phyloP scores from a whole-genome alignment of 352 stramenopile species.

The Phytophthora palmivora region DNA sequence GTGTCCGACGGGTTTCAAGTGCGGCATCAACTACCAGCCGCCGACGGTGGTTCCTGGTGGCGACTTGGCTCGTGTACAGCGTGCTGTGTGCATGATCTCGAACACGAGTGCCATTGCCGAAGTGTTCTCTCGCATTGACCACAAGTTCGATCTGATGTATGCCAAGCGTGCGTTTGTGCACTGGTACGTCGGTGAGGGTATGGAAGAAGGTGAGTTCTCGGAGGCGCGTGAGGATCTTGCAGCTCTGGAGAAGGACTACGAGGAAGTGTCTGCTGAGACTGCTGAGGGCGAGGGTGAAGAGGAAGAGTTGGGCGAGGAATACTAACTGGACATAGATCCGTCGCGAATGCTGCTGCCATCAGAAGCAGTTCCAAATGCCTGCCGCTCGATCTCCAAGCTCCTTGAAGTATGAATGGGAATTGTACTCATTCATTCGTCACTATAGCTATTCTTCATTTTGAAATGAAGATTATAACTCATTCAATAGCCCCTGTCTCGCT shows the following conservation, averaged over 20 bases:
- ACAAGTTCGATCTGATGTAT: constrained; percentile 99
- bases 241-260: too few species aligned
- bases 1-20: constrained; percentile 98
- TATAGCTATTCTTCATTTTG: too few species aligned
- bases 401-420: too few species aligned
- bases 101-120: constrained; percentile 99
- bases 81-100: constrained; percentile 99
- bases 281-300: too few species aligned
- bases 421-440: too few species aligned
- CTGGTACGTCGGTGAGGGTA: constrained; percentile 99
- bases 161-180: constrained; percentile 99
- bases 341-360: constrained; percentile 92
- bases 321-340: constrained; percentile 99
- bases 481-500: too few species aligned
- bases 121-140: constrained; percentile 97
- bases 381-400: too few species aligned
- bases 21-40: constrained; percentile 95
- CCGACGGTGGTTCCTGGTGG: constrained; percentile 96
- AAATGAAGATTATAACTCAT: too few species aligned
- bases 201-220: constrained; percentile 99
- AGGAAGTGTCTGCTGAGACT: too few species aligned
- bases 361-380: too few species aligned
- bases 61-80: constrained; percentile 97
- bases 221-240: constrained; percentile 97
- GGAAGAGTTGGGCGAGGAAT: too few species aligned